Evolutionary conservation across 768 basidiomycete species (phyloP), one percentile per base, ranked within the genome.

Genomic region (Boletus pseudo-olivaceus): DNA sequence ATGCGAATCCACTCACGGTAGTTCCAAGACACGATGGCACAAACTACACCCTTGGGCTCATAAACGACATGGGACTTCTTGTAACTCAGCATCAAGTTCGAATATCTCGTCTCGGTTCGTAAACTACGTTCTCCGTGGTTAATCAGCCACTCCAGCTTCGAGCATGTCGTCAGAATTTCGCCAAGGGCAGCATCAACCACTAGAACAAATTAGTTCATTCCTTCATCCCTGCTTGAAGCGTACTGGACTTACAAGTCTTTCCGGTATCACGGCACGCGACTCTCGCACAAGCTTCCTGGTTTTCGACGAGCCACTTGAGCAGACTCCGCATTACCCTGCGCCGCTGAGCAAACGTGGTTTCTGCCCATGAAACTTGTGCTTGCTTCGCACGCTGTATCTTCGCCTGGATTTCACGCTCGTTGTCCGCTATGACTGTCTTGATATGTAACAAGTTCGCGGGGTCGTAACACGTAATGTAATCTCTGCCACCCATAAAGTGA

Each of bases 161-260:
- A 89, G 65, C 91, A 90, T 0, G 93, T 97, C n/a, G 90, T 90
- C 40, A 99, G 65, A 59, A 98, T 89, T 72, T 99, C 97, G 34
- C 97, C 97, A 38, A 99, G 78, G 2, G 90, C 87, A 32, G 95
- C 94, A 62, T 98, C 96, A 55, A 98, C 78, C 68, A 95, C 95
- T 97, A 48, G 26, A 55, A 12, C 5, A 34, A 53, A 50, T 10
- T 14, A 23, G n/a, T 48, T 57, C 35, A 56, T 42, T 46, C 41
- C 51, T 45, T 5, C 23, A 0, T 27, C 39, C 39, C 26, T 39
- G 38, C 17, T 32, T 46, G 30, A 46, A 52, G 29, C 0, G 6
- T 11, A 3, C 12, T 39, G 42, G 30, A 80, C 88, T 70, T 62
- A 91, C 91, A 73, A 27, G 95, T 98, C 79, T 98, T 99, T 39